Evolutionary conservation across 306 rosid genomes (phyloP), one percentile per base, ranked within the genome.

Genomic region (Crotalaria pallida): DNA sequence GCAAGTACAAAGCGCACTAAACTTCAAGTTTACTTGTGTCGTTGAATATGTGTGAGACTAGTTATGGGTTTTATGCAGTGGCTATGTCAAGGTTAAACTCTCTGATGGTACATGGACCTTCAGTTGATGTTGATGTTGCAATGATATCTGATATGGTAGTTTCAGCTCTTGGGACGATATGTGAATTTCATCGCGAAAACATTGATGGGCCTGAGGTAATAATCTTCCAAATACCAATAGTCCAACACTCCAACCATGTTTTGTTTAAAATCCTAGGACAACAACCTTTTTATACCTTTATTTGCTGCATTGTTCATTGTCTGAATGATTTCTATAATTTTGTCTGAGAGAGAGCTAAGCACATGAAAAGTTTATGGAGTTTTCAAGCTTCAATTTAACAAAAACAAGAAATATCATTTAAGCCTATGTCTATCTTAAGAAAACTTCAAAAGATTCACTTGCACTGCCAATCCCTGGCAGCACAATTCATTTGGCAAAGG

Each of bases 141-240:
- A 10, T 1, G 45, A 6, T 56, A 65, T 19, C 13, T 27, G 82
- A 71, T 78, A 33, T 31, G 1, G 78, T 69, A 22, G 82, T 65
- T 48, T 44, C 82, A 48, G 64, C 78, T 72, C 53, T 78, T 11
- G 78, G 82, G 24, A 78, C 71, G 58, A 65, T 78, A 36, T 64
- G 44, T 49, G 67, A 71, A 7, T 72, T 34, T 51, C 52, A 67
- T 0, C 74, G 63, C 57, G 74, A 38, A 17, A 36, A 6, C 48
- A 56, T 78, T 2, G 13, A 47, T 1, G 51, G 49, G 34, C 50
- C 69, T n/a, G 4, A 16, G 78, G 82, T 78, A 71, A 56, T 10
- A 13, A 41, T 55, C 19, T 52, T 26, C 52, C 23, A 21, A 51
- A 23, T 41, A 41, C 27, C 73, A 17, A 33, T 45, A 47, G 41